Conservation (phyloP, 768 basidiomycete genomes). For the Astraeus odoratus region DNA sequence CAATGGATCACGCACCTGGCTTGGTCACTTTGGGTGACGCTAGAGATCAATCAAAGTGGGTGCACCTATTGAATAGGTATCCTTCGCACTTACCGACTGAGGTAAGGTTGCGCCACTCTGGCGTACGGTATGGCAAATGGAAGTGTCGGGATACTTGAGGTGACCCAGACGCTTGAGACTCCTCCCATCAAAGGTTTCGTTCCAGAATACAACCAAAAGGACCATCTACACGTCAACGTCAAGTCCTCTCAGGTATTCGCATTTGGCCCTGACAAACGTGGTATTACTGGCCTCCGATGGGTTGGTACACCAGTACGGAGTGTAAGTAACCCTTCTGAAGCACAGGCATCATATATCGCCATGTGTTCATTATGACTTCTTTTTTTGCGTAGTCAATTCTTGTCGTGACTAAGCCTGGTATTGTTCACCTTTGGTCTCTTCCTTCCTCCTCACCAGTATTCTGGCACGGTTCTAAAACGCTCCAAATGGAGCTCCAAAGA, state of each 20-base stretch:
- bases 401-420: conserved; percentile 52
- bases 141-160: conserved; percentile 44
- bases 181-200: conserved; percentile 16
- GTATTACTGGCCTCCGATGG: conserved; percentile 54
- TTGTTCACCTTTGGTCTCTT: conserved; percentile 50
- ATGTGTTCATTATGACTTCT: conserved; percentile 5
- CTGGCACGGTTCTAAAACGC: conserved; percentile 46
- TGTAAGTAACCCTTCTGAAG: conserved; percentile 22
- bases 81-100: conserved; percentile 8
- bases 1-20: conserved; percentile 61
- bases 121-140: conserved; percentile 59
- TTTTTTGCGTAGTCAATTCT: conserved; percentile 43
- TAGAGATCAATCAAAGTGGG: conserved; percentile 38
- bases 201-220: conserved; percentile 23
- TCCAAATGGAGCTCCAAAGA: conserved; percentile 41
- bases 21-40: conserved; percentile 49
- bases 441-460: conserved; percentile 14
- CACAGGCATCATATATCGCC: neutral
- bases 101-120: conserved; percentile 32
- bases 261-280: conserved; percentile 33
- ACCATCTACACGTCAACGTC: conserved; percentile 22
- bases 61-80: conserved; percentile 1
- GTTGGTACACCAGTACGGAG: conserved; percentile 31
- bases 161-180: conserved; percentile 39
- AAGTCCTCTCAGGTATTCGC: conserved; percentile 24